Percentiles rank a stretch among this genome's conserved stretches.
Conservation (phyloP, 768 basidiomycete species). For the Amanita pseudoporphyria region DNA sequence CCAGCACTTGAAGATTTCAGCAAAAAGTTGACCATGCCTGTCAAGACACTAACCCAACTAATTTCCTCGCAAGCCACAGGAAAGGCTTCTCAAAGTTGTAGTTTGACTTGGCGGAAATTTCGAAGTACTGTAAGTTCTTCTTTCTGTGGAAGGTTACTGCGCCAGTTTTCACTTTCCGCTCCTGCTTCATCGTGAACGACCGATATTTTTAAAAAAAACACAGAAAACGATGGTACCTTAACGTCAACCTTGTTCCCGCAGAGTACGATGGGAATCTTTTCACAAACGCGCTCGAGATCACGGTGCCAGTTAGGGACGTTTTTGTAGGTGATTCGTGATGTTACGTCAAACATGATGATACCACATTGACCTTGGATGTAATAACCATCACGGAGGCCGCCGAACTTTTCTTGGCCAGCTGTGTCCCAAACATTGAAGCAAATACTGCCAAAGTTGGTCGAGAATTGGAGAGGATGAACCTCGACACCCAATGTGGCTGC, state of each 20-base stretch:
- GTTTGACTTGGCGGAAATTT: constrained; percentile 99
- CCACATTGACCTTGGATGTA: constrained; percentile 98
- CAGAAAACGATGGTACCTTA: constrained; percentile 53
- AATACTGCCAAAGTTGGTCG: constrained; percentile 98
- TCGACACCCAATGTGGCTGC: constrained; percentile 98
- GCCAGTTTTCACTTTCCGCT: constrained; percentile 99
- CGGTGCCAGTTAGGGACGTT: constrained; percentile 99
- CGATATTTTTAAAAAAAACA: constrained; percentile 7
- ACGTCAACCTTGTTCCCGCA: constrained; percentile 99
- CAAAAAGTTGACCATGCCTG: neutral
- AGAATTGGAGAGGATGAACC: constrained; percentile 92
- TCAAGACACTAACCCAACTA: constrained; percentile 69
- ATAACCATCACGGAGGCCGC: constrained; percentile 95
- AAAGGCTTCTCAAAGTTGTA: constrained; percentile 99
- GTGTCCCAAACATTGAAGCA: constrained; percentile 99
- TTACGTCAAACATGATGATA: constrained; percentile 99
- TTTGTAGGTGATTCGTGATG: constrained; percentile 99
- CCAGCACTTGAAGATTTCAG: constrained; percentile 48
- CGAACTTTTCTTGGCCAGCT: constrained; percentile 99
- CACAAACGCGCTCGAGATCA: constrained; percentile 98
- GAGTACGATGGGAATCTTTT: constrained; percentile 98
- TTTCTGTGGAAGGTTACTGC: constrained; percentile 99
- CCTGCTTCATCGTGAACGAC: constrained; percentile 37
- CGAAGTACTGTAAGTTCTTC: constrained; percentile 99
- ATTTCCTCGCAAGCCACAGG: constrained; percentile 97